Evolutionary conservation across 140 eudicot species (phyloP), one percentile per base, ranked within the genome.

Genomic region (Cichorium intybus): DNA sequence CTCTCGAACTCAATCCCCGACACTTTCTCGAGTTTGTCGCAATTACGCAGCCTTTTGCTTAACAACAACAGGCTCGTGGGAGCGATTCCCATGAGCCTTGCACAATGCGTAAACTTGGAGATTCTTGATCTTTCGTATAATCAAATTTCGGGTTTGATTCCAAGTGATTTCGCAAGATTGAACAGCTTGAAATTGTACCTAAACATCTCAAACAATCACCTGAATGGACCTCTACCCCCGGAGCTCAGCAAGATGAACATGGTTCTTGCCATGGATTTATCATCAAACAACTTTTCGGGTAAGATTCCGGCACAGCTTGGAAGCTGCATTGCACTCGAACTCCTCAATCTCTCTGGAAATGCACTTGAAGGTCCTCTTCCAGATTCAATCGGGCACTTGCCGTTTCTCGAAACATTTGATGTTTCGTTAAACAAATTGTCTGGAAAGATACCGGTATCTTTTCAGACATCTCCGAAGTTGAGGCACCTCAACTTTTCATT

Each of bases 171-270:
- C 37, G 97, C 97, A 17, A 84, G 92, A 55, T 78, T 89, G 57
- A 89, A 70, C 47, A 89, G 84, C 64, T 76, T 89, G 79, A 89
- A 86, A 71, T 62, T 89, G 72, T 89, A 83, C 75, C 63, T 89
- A 62, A 89, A 89, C 76, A 62, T 89, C 60, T 89, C 97, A 23
- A 47, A 65, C 18, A 89, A 89, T 57, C 80, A 72, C 24, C 75
- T 89, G 23, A 48, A 56, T 49, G 97, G 97, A n/a, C 79, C 82
- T 45, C 62, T 89, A 49, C 97, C 97, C 3, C 35, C 78, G 14
- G 95, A 81, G 85, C 77, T 89, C 63, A 81, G 92, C 61, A 86
- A 89, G 71, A 86, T 89, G 97, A 84, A 79, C 75, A 89, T 89
- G 97, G 97, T 89, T 16, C 51, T 86, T 16, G 95, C 87, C 17